phyloP scores from a whole-genome alignment of 2,329 filamentous ascomycete species.

The Coniochaeta ligniaria region DNA sequence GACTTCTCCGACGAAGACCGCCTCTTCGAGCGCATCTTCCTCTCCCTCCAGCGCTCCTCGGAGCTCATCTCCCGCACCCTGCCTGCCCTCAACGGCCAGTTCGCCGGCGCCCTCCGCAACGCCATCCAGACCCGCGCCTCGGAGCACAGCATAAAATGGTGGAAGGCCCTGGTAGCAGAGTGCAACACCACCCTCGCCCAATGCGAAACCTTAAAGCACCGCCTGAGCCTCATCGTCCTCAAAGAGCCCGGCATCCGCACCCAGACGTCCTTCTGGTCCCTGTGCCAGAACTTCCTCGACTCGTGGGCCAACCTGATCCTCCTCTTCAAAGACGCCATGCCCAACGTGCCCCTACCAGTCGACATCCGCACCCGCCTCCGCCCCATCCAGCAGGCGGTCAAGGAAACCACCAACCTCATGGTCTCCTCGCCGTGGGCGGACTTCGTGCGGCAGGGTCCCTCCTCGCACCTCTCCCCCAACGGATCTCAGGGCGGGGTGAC shows the following conservation, averaged over 20 bases:
- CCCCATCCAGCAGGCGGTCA: slow-evolving; percentile 75
- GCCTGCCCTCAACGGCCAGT: slow-evolving; percentile 61
- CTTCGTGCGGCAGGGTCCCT: slow-evolving; percentile 16
- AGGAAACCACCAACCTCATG: slow-evolving; percentile 71
- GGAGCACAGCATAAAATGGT: slow-evolving; percentile 55
- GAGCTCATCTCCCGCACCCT: slow-evolving; percentile 67
- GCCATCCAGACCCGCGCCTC: slow-evolving; percentile 54
- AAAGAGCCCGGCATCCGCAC: slow-evolving; percentile 73
- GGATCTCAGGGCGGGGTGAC: background rate
- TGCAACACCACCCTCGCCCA: slow-evolving; percentile 65
- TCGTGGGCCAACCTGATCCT: slow-evolving; percentile 61
- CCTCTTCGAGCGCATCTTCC: slow-evolving; percentile 75
- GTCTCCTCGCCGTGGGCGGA: slow-evolving; percentile 51
- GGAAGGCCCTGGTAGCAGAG: slow-evolving; percentile 64
- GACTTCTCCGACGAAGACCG: slow-evolving; percentile 72
- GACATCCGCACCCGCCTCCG: slow-evolving; percentile 70
- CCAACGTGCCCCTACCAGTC: slow-evolving; percentile 44
- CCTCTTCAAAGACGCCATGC: slow-evolving; percentile 49
- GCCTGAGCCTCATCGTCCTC: slow-evolving; percentile 73
- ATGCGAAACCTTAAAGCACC: slow-evolving; percentile 63
- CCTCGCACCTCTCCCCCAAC: slow-evolving; percentile 15
- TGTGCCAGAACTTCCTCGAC: slow-evolving; percentile 69
- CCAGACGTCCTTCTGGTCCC: slow-evolving; percentile 54
- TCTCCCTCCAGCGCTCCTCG: slow-evolving; percentile 66
- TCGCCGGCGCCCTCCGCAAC: slow-evolving; percentile 54